Conservation (phyloP, 176 grass and related monocot species). For the Oryza meyeriana region DNA sequence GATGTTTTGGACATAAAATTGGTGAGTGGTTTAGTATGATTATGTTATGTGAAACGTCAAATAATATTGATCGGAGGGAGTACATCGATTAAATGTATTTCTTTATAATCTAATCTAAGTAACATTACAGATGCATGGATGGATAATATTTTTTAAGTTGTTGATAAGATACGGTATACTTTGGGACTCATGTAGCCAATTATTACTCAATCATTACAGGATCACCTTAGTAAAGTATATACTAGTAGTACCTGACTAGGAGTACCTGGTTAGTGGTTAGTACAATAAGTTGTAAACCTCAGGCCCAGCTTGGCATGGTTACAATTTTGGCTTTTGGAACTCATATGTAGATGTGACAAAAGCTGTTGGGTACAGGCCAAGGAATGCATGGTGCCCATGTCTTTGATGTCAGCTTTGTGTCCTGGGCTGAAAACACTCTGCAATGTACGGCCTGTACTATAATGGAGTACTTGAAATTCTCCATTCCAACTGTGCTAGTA, state of each 20-base stretch:
- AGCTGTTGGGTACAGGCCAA: not conserved
- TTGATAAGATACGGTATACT: not conserved
- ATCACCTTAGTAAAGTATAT: not conserved
- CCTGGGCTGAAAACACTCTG: not conserved
- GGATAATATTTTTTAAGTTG: too few species aligned
- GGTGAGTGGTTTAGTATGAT: too few species aligned
- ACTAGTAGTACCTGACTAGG: not conserved
- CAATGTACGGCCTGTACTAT: not conserved
- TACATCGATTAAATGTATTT: too few species aligned
- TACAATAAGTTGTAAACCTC: slow-evolving; percentile 9
- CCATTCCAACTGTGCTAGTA: not conserved
- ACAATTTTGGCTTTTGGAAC: not conserved
- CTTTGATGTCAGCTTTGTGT: not conserved
- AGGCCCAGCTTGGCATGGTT: not conserved
- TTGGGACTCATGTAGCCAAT: not conserved
- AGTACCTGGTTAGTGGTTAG: not conserved
- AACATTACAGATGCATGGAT: not conserved
- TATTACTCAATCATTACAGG: slow-evolving; percentile 15
- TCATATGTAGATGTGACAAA: slow-evolving; percentile 13
- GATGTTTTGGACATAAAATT: too few species aligned
- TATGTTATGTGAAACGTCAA: too few species aligned
- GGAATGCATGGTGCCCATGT: not conserved
- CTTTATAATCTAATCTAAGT: too few species aligned
- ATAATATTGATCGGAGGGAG: too few species aligned
- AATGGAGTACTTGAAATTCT: not conserved